Evolutionary conservation across 371 early-diverging fungal species (phyloP), one percentile per base, ranked within the genome.

Genomic region (Phascolomyces articulosus): DNA sequence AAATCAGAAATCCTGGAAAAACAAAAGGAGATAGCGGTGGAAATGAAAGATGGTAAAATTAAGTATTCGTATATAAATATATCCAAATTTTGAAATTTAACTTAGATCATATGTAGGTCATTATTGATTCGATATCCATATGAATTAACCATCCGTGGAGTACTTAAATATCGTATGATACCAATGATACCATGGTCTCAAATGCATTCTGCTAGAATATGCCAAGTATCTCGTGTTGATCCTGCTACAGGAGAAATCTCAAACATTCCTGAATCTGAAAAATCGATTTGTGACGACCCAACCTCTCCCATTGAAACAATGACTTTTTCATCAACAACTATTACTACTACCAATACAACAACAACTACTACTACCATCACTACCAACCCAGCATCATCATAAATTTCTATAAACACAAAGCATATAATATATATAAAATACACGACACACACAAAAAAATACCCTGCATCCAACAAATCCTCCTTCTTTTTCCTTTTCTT

Each of bases 121-220:
- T 68, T 71, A 29, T 55, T 90, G 29, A 71, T 88, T 55, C 76
- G 83, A 38, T 79, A 85, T 44, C 87, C 87, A 23, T 90, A 86
- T 70, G 87, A 88, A 57, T 64, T 90, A 59, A 90, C 87, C 0
- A 66, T 90, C 2, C 83, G 90, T 58, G 90, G 90, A 10, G 80
- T 87, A 7, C 70, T 90, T 26, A 82, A 84, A 62, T 90, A 90
- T 60, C 80, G 76, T 7, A 41, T 80, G 38, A 62, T 78, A 23
- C 75, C 83, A n/a, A 64, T 69, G 23, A 56, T 68, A 1, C 67
- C 65, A 44, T 44, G 55, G 18, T 57, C 67, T 21, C 65, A 65
- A 40, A 53, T 68, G 0, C 67, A 76, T 58, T 68, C 78, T 1
- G 75, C 73, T 28, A 70, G 79, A 29, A 72, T 84, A 1, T 84